Evolutionary conservation across 1,139 yeast genomes (phyloP).

Genomic region (Taiozyma sp.): DNA sequence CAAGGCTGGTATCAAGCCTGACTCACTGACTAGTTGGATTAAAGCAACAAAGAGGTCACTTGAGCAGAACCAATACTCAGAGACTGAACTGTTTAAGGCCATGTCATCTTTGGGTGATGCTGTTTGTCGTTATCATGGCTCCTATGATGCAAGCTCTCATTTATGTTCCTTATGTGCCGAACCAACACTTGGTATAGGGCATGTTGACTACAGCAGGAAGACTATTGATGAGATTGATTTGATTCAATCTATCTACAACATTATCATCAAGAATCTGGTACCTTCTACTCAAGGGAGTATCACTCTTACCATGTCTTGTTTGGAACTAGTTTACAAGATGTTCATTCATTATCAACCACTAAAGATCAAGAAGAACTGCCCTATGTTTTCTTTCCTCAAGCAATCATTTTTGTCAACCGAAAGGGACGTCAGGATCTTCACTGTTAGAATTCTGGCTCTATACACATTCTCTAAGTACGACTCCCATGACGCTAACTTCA

Average conservation of each 20-base stretch:
- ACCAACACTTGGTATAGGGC: constrained; percentile 17
- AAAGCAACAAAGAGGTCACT: not conserved
- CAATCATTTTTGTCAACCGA: constrained; percentile 29
- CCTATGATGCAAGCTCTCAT: constrained; percentile 27
- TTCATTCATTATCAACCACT: constrained; percentile 47
- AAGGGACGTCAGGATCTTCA: constrained; percentile 48
- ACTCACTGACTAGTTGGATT: constrained; percentile 4
- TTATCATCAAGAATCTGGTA: constrained; percentile 20
- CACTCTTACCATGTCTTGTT: constrained; percentile 34
- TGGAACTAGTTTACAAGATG: constrained; percentile 41
- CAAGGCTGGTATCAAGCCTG: not conserved
- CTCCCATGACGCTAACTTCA: constrained; percentile 13
- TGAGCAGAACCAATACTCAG: not conserved
- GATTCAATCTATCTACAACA: constrained; percentile 19
- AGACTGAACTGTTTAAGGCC: constrained; percentile 6
- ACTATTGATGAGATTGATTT: constrained; percentile 8
- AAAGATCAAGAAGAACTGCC: constrained; percentile 14
- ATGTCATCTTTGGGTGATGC: constrained; percentile 34
- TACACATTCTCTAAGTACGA: constrained; percentile 14
- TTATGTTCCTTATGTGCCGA: constrained; percentile 41
- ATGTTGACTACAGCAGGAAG: constrained; percentile 28
- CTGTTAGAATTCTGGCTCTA: constrained; percentile 31
- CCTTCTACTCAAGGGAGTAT: constrained; percentile 22
- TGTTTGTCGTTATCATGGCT: constrained; percentile 36
- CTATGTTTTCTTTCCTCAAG: constrained; percentile 25